Conservation (phyloP, 1,139 yeast genomes). For the Geotrichum fermentans region DNA sequence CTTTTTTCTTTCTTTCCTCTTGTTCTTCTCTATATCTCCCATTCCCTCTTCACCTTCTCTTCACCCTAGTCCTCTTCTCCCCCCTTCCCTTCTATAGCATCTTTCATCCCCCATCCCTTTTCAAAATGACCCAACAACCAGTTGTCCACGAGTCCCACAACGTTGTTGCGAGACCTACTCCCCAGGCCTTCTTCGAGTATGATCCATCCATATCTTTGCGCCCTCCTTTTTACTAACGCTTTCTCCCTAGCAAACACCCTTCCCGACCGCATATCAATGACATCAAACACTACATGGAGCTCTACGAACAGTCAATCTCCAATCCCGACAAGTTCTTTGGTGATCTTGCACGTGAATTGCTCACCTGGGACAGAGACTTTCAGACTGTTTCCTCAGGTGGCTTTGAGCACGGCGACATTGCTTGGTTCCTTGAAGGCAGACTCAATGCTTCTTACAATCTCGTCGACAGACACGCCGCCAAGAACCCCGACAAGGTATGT, state of each 20-base stretch:
- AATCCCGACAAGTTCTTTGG: slow-evolving; percentile 86
- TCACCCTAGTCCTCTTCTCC: too few relatives aligned
- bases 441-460: slow-evolving; percentile 92
- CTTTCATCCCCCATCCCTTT: background rate
- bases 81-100: background rate
- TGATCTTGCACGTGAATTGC: slow-evolving; percentile 67
- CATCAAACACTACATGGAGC: slow-evolving; percentile 63
- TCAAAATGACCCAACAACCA: slow-evolving; percentile 13
- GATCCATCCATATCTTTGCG: slow-evolving; percentile 20
- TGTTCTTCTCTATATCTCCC: background rate
- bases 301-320: slow-evolving; percentile 72
- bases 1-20: background rate
- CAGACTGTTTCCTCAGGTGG: slow-evolving; percentile 63
- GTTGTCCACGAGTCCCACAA: slow-evolving; percentile 77
- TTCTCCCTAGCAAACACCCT: slow-evolving; percentile 35
- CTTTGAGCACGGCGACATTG: slow-evolving; percentile 71
- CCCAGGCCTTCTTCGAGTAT: slow-evolving; percentile 66
- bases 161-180: slow-evolving; percentile 59
- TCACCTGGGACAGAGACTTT: slow-evolving; percentile 84
- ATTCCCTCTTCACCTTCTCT: background rate
- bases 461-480: slow-evolving; percentile 92
- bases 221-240: slow-evolving; percentile 36
- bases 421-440: slow-evolving; percentile 93
- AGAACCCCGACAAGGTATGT: slow-evolving; percentile 67
- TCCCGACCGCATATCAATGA: slow-evolving; percentile 39